Percentiles rank a stretch among this genome's conserved stretches.
phyloP scores from a whole-genome alignment of 179 eudicot genomes.

The Amaranthus tricolor region DNA sequence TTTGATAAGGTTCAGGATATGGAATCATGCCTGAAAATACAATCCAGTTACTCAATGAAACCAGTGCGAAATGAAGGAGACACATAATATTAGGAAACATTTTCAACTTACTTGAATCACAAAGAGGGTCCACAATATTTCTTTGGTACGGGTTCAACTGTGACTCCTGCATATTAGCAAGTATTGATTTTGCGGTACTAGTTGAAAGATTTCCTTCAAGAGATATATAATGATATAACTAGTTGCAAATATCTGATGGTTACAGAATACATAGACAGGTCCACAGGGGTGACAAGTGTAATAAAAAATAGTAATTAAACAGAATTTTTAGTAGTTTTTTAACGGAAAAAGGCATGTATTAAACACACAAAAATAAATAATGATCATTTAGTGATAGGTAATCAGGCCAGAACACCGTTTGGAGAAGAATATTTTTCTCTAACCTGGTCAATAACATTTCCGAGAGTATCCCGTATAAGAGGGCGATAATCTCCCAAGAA shows the following conservation, averaged over 20 bases:
- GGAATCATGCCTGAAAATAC: constrained; percentile 76
- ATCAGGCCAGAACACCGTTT: neutral
- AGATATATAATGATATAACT: neutral
- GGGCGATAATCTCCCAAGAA: constrained; percentile 97
- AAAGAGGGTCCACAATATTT: constrained; percentile 78
- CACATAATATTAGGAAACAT: neutral
- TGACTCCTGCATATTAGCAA: constrained; percentile 68
- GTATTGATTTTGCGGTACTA: constrained; percentile 1
- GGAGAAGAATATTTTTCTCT: constrained; percentile 17
- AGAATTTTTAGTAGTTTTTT: neutral
- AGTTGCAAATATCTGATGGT: neutral
- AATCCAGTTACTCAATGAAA: constrained; percentile 14
- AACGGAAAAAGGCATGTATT: neutral
- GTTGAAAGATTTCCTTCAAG: constrained; percentile 1
- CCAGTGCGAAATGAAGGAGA: neutral
- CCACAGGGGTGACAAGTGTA: neutral
- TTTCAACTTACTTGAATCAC: constrained; percentile 77
- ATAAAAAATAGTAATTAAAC: neutral
- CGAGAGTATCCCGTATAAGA: constrained; percentile 71
- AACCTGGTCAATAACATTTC: constrained; percentile 95
- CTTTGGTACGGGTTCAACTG: constrained; percentile 73
- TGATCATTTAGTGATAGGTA: neutral
- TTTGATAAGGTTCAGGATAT: constrained; percentile 91
- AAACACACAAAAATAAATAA: constrained; percentile 7
- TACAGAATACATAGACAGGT: neutral